phyloP scores from a whole-genome alignment of 108 stramenopile genomes.

The Epithemia pelagica region DNA sequence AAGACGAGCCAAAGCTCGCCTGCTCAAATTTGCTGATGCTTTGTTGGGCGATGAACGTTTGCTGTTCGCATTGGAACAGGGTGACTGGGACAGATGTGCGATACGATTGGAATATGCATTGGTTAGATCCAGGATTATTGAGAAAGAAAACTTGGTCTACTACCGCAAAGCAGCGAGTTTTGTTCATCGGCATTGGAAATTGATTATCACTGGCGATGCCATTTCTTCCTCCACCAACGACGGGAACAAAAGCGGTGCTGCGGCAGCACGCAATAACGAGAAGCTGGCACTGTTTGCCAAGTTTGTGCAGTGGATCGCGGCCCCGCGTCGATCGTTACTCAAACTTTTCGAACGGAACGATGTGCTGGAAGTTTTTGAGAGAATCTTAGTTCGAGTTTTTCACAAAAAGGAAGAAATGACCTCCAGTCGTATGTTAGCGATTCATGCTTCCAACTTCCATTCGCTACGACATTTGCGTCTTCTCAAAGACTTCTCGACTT shows the following conservation, averaged over 20 bases:
- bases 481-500: conserved; percentile 67
- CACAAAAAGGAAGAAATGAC: conserved; percentile 31
- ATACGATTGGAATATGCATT: conserved; percentile 54
- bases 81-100: conserved; percentile 58
- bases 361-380: conserved; percentile 51
- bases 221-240: neutral
- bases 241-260: conserved; percentile 23
- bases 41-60: conserved; percentile 61
- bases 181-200: conserved; percentile 40
- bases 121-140: conserved; percentile 61
- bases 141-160: conserved; percentile 55
- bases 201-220: conserved; percentile 19
- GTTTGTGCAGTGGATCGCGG: conserved; percentile 52
- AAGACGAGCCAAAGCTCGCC: conserved; percentile 52
- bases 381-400: conserved; percentile 68
- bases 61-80: conserved; percentile 60
- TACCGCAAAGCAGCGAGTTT: conserved; percentile 54
- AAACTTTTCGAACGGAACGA: conserved; percentile 46
- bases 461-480: conserved; percentile 63
- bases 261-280: conserved; percentile 60
- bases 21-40: conserved; percentile 64
- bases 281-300: conserved; percentile 52
- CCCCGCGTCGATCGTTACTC: conserved; percentile 60
- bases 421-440: conserved; percentile 60
- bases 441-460: conserved; percentile 54